Percentiles rank a stretch among this genome's conserved stretches.
These are phyloP conservation scores for Mycogone perniciosa DNA, from an alignment of 2,329 filamentous ascomycete species.

Conservation along the genomic window DNA sequence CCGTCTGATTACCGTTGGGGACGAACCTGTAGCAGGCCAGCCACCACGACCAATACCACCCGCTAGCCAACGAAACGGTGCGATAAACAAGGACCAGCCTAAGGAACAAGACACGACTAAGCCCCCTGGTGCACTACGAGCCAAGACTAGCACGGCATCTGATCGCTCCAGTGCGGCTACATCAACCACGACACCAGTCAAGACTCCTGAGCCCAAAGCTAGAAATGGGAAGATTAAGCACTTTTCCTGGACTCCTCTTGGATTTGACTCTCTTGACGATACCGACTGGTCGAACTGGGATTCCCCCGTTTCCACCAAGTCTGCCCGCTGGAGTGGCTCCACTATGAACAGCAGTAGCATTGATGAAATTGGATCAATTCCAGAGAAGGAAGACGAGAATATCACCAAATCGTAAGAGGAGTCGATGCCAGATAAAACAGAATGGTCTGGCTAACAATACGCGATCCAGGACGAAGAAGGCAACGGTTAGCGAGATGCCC, in stretches of 20 bases:
- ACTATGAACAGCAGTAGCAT: slow-evolving; percentile 39
- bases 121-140: slow-evolving; percentile 33
- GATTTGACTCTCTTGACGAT: slow-evolving; percentile 51
- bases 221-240: slow-evolving; percentile 43
- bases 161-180: slow-evolving; percentile 29
- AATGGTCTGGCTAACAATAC: neutral
- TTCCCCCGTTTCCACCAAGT: slow-evolving; percentile 46
- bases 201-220: slow-evolving; percentile 24
- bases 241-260: slow-evolving; percentile 55
- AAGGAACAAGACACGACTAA: slow-evolving; percentile 43
- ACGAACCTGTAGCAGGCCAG: slow-evolving; percentile 67
- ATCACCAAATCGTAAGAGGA: slow-evolving; percentile 43
- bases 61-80: slow-evolving; percentile 19
- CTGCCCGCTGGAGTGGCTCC: slow-evolving; percentile 58
- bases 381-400: slow-evolving; percentile 43
- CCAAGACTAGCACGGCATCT: slow-evolving; percentile 38
- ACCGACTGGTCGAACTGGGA: slow-evolving; percentile 63
- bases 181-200: slow-evolving; percentile 28
- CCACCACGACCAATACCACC: slow-evolving; percentile 26
- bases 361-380: slow-evolving; percentile 40
- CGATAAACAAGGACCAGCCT: slow-evolving; percentile 12
- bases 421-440: neutral
- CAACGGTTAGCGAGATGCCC: slow-evolving; percentile 19
- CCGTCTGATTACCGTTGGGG: slow-evolving; percentile 89
- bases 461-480: slow-evolving; percentile 6